Evolutionary conservation across 805 yeast species (phyloP), one percentile per base, ranked within the genome.

Genomic region (Candida schatavii): DNA sequence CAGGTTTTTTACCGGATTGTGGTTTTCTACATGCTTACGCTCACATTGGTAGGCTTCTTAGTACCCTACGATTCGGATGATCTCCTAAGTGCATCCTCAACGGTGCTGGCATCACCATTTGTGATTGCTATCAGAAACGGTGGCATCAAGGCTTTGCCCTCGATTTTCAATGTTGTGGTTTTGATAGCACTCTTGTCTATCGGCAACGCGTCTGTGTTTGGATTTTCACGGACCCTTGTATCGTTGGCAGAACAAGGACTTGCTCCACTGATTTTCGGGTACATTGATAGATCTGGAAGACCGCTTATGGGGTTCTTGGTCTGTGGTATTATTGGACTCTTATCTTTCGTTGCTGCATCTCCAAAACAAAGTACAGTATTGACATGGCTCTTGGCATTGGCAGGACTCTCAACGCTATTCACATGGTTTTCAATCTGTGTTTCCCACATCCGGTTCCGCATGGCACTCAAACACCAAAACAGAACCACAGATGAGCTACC

Each of bases 401-500:
- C 62, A 9, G 70, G 69, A n/a, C 48, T 65, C 31, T 63, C 69
- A 0, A 62, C 69, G 17, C 45, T 64, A 15, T 63, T 65, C 47
- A 56, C 64, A 21, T 65, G 69, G 69, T 61, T 62, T 42, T 58
- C 62, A 41, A 57, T 64, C 37, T 51, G 58, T 15, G 55, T 56
- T n/a, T 55, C 64, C n/a, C 68, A 57, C 40, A 45, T 62, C 26
- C 46, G 69, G 41, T 64, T 62, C 41, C 57, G 71, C 49, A 40
- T 52, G 47, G 70, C 63, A 1, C 45, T 63, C 51, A 52, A 46
- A 26, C 43, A 43, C 6, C 70, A 65, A 45, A 77, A 76, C 20
- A 62, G 73, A 42, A 45, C 66, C 5, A 45, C 67, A 18, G 62
- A 58, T 3, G 83, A 79, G 32, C 64, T 82, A 38, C 85, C 84